Base-by-base conservation (phyloP, 306 rosid species). In the Crotalaria pallida region DNA sequence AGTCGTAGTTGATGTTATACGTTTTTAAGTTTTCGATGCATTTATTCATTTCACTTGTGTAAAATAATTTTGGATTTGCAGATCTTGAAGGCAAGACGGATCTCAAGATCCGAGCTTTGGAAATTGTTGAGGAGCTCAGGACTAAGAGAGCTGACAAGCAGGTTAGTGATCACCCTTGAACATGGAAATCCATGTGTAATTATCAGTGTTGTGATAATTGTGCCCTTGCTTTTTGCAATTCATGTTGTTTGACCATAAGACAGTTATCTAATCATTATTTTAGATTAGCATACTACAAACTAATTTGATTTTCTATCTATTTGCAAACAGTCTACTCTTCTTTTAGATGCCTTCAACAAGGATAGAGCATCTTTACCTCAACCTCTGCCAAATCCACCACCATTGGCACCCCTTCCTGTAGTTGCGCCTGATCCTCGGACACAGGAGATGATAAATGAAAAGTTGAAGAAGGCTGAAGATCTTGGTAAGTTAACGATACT, bases 401-500 rank as follows among this genome's bases (percentile, higher is more conserved):
- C 99, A 45, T 61, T 94, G 81, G 96, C 96, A 24, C 91, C 97
- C 45, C 17, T 91, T 79, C 99, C 99, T 65, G 85, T 81, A 36
- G 84, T 75, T 60, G 83, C 96, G 55, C 97, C 97, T 13, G 99
- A 95, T 77, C 79, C 97, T 75, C 87, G 88, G 49, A 95, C 89
- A 2, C 99, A 95, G 67, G 99, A 95, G 80, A 86, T 95, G 99
- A 95, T 95, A 80, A 95, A 95, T 91, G 99, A 95, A 63, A 95
- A 95, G 84, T 77, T 95, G 79, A 95, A 89, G 77, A 95, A 89
- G 87, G 99, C 99, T 0, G 99, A 95, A 87, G 99, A 91, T 73
- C 97, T 95, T 45, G 99, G 99, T 95, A 80, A 79, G 88, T 80
- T 40, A 4, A 27, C 40, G 50, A 58, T 26, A 19, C 19, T 36